Evolutionary conservation across 129 eudicot genomes (phyloP).

Genomic region (Centaurea solstitialis): DNA sequence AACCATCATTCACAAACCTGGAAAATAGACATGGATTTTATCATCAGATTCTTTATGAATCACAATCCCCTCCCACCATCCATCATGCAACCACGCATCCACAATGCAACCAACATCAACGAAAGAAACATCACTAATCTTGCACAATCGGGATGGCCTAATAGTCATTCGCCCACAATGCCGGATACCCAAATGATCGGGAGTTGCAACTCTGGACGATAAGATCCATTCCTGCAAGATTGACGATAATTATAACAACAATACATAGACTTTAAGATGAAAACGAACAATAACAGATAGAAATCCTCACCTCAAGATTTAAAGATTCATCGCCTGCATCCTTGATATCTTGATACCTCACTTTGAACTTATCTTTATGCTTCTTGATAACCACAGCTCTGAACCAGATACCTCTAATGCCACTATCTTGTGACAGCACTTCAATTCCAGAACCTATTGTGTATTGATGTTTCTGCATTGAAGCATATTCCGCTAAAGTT

Average conservation of each 20-base stretch:
- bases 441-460: constrained; percentile 65
- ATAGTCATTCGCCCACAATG: constrained; percentile 58
- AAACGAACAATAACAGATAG: not conserved
- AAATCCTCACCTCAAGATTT: constrained; percentile 63
- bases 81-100: constrained; percentile 91
- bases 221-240: constrained; percentile 77
- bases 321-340: constrained; percentile 69
- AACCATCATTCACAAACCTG: constrained; percentile 41
- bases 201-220: constrained; percentile 53
- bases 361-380: constrained; percentile 68
- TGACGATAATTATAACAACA: not conserved
- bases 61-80: constrained; percentile 98
- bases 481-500: not conserved
- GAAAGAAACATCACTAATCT: constrained; percentile 6
- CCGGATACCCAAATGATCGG: constrained; percentile 58
- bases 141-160: constrained; percentile 45
- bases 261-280: not conserved
- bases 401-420: constrained; percentile 89
- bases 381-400: constrained; percentile 70
- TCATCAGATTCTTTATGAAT: constrained; percentile 57
- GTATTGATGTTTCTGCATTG: constrained; percentile 7
- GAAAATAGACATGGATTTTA: constrained; percentile 61
- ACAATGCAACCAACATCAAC: constrained; percentile 55
- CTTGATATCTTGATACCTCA: constrained; percentile 67
- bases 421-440: constrained; percentile 91